Conservation (phyloP, 768 basidiomycete species). For the Lactarius trivialis region DNA sequence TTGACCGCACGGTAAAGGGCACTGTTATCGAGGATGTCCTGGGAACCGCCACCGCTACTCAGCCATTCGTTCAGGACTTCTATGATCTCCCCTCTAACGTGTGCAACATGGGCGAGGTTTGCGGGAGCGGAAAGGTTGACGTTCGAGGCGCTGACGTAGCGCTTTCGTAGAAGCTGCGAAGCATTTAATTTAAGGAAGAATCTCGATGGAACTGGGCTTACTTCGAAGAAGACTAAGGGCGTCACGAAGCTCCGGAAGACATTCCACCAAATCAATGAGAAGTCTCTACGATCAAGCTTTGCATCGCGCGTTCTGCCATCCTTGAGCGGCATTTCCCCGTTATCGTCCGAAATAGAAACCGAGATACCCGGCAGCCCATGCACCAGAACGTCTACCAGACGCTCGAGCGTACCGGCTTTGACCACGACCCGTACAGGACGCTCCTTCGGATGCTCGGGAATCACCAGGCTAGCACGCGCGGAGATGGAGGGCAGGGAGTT, state of each 20-base stretch:
- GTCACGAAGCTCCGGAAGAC: constrained; percentile 77
- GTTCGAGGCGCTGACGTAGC: constrained; percentile 51
- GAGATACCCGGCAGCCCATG: constrained; percentile 73
- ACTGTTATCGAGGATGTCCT: constrained; percentile 68
- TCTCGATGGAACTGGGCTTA: constrained; percentile 29
- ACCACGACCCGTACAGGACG: constrained; percentile 70
- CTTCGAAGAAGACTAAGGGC: constrained; percentile 81
- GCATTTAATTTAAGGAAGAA: constrained; percentile 1
- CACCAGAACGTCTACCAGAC: constrained; percentile 66
- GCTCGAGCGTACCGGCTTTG: constrained; percentile 70
- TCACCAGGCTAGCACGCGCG: constrained; percentile 48
- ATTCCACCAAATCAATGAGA: constrained; percentile 76
- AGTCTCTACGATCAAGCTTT: constrained; percentile 66
- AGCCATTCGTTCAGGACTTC: constrained; percentile 69
- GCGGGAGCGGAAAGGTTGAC: constrained; percentile 36
- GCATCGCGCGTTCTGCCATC: constrained; percentile 70
- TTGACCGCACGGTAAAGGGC: constrained; percentile 54
- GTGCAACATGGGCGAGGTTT: constrained; percentile 45
- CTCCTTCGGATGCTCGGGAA: constrained; percentile 60
- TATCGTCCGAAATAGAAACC: constrained; percentile 79
- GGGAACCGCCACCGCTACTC: constrained; percentile 63
- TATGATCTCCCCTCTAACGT: constrained; percentile 54
- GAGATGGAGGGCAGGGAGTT: constrained; percentile 78
- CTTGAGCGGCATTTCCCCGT: constrained; percentile 73
- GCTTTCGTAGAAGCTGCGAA: constrained; percentile 65